Conservation (phyloP, 2,329 filamentous ascomycete genomes). For the Periconia sp. region DNA sequence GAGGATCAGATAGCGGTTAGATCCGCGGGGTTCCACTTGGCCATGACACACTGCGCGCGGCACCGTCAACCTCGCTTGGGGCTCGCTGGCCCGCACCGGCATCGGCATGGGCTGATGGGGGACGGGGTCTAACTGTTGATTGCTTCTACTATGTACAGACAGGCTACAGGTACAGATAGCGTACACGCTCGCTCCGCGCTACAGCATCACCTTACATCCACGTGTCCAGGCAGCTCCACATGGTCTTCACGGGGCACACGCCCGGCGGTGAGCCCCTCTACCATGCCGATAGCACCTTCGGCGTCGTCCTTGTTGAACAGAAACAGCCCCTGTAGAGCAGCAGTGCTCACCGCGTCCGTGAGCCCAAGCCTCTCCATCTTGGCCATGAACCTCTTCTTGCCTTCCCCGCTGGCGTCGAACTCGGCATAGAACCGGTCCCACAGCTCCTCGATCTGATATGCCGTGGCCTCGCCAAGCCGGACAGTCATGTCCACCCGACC, state of each 20-base stretch:
- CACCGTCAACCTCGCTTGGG: too few relatives aligned
- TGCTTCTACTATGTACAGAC: too few relatives aligned
- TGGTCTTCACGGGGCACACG: slow-evolving; percentile 27
- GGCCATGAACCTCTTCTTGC: slow-evolving; percentile 72
- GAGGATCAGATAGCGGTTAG: slow-evolving; percentile 26
- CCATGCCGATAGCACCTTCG: slow-evolving; percentile 83
- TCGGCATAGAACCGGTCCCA: slow-evolving; percentile 97
- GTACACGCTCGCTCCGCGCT: too few relatives aligned
- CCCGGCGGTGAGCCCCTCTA: slow-evolving; percentile 62
- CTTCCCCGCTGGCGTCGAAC: slow-evolving; percentile 68
- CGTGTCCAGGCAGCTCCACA: slow-evolving; percentile 39
- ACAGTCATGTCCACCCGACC: slow-evolving; percentile 94
- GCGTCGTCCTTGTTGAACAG: slow-evolving; percentile 93
- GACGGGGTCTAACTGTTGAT: too few relatives aligned
- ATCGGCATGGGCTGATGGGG: too few relatives aligned
- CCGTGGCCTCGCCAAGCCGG: slow-evolving; percentile 84
- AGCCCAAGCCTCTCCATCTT: slow-evolving; percentile 74
- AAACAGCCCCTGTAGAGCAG: slow-evolving; percentile 92
- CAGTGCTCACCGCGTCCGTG: slow-evolving; percentile 78
- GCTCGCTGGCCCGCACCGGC: too few relatives aligned
- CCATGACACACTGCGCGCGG: too few relatives aligned
- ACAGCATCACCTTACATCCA: slow-evolving; percentile 32
- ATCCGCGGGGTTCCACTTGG: too few relatives aligned
- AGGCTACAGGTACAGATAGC: slow-evolving; percentile 11
- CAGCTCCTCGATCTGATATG: slow-evolving; percentile 82